Evolutionary conservation across 2,329 filamentous ascomycete species (phyloP), one percentile per base, ranked within the genome.

Genomic region (Metarhizium rileyi): DNA sequence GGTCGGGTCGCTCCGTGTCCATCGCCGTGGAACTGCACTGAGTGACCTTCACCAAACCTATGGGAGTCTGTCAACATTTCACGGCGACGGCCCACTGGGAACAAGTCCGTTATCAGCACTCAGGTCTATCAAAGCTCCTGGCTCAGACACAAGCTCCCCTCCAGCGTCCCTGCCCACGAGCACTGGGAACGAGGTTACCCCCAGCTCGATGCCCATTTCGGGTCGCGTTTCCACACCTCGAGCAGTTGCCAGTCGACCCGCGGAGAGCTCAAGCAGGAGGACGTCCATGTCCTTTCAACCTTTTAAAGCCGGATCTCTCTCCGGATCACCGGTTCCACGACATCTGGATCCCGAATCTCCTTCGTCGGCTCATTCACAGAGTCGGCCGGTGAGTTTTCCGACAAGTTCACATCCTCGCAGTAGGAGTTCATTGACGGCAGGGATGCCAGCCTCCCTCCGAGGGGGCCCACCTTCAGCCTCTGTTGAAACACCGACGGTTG

Each of bases 251-350:
- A 52, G 72, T 38, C 72, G 73, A 46, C 69, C 67, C 14, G 38
- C 20, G n/a, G 66, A 84, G 20, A 74, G 86, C 41, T 72, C 77
- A 44, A 76, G 76, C 48, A 79, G 90, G 58, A 81, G 89, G 48
- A 84, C 87, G 6, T 96, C 89, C 0, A 80, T 95, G 22, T 94
- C 88, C 1, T 95, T 96, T 60, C 88, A 94, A 58, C 90, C 91
- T 0, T 98, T 98, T 73, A 98, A 98, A 67, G 88, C 90, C 14
- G 91, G 91, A 10, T 94, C 91, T 1, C 73, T 97, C n/a, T 95
- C 90, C 2, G 89, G 87, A 4, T 96, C 90, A 4, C 91, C 90
- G 0, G 64, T 75, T n/a, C 70, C 70, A 26, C 70, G 75, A 27
- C 63, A 71, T 6, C 62, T 67, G 2, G 77, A 80, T 12, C 63